Base-by-base conservation (phyloP, 352 stramenopile genomes). In the Phytophthora melonis region DNA sequence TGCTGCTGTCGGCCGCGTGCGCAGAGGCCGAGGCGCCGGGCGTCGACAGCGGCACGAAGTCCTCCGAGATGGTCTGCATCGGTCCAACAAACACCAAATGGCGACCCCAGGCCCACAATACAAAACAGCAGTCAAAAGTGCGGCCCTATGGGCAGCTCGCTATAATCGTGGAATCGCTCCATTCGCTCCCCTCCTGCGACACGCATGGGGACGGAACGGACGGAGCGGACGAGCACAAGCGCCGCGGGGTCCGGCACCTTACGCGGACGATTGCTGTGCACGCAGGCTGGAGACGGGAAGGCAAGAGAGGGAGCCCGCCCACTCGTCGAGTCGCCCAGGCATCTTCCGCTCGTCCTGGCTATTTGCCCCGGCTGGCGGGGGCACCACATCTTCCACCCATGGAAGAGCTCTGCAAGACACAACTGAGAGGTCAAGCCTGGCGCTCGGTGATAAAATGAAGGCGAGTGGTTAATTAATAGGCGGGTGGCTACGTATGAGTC, bases 31-130 rank as follows among this genome's bases (percentile, higher is more conserved):
- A 47, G 36, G 58, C 58, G 41, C 62, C 53, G 25, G 79, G 79
- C 18, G 78, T 80, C 6, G 41, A 63, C 49, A 88, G 55, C 16
- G 68, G 57, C 55, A 67, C 68, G 65, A 79, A 85, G 68, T 82
- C 72, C 68, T 88, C 80, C 2, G 70, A 81, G 58, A 88, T 88
- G 19, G 78, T 86, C 59, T 77, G 75, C 76, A 88, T 86, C 60
- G 62, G 56, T 63, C 53, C 43, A 8, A 30, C 21, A 4, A 63
- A 34, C 43, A 23, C 49, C 41, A 64, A 65, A 66, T 62, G 68
- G 61, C 58, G 63, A 45, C 49, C 16, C 25, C 3, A 5, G 4
- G 25, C 25, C 23, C 30, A 11, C 36, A n/a, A 45, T 45, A 45
- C 36, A 45, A 45, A 45, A 3, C 13, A 6, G 36, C 36, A 45